Evolutionary conservation across 2,329 filamentous ascomycete species (phyloP), one percentile per base, ranked within the genome.

Genomic region (Xylaria multiplex): DNA sequence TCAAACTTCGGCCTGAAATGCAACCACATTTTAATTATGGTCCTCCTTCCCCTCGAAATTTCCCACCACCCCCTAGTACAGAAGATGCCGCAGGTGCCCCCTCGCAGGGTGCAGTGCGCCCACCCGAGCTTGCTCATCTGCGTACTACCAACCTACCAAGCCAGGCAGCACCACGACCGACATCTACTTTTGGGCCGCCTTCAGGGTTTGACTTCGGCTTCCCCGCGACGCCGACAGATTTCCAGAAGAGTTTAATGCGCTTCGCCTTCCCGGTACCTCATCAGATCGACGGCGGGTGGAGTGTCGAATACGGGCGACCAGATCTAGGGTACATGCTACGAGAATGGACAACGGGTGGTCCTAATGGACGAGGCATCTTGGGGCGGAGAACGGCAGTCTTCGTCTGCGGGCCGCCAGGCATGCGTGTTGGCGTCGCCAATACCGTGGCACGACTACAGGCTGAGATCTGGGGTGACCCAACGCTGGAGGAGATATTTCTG

Each of bases 291-390:
- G 90, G 93, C 70, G 92, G 93, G 61, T 97, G 95, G 93, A 91
- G 88, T 70, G 93, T 96, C 14, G 94, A 97, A 79, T 97, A 97
- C 78, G 93, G 93, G 19, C 88, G 95, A 0, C 95, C 95, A 0
- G 91, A 97, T 72, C 86, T 98, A 42, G 91, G 92, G 1, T 95
- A 91, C 77, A 93, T 97, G 88, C 85, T 98, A 60, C 90, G 88
- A 74, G 89, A 96, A 70, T 90, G 93, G 86, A 91, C 92, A 4
- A 89, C 87, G 24, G 90, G 89, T n/a, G 90, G 89, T 59, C 71
- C 82, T 0, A 87, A 90, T 69, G 88, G 89, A 2, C 81, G 88
- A 52, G 89, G 89, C 0, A 88, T 90, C 62, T 90, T 96, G 64
- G 94, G 95, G 1, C 84, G 91, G 50, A 83, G 93, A 64, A 93